phyloP scores from a whole-genome alignment of 768 basidiomycete genomes.

The Mycena leptocephala region DNA sequence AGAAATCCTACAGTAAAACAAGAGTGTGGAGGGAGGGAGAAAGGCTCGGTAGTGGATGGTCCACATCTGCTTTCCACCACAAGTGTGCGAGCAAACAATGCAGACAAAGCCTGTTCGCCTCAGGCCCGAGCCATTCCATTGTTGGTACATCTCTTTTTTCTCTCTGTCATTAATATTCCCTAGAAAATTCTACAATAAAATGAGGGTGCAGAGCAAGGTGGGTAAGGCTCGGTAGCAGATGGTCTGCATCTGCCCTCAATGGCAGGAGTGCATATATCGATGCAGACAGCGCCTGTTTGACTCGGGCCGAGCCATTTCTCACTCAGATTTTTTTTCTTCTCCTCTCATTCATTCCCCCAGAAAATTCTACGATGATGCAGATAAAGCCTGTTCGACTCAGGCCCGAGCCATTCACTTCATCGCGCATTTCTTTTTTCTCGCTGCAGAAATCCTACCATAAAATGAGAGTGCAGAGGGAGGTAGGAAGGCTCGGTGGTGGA shows the following conservation, averaged over 20 bases:
- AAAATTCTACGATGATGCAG: background rate
- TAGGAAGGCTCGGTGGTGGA: background rate
- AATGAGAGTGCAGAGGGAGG: too few species aligned
- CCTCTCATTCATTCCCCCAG: too few species aligned
- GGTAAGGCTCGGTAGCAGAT: slow-evolving; percentile 1
- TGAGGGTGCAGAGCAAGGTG: background rate
- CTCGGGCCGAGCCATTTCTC: too few species aligned
- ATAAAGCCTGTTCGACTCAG: slow-evolving; percentile 1
- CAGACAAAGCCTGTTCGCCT: background rate
- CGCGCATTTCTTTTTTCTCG: background rate
- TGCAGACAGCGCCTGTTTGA: too few species aligned
- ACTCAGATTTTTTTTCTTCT: too few species aligned
- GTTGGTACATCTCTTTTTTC: background rate
- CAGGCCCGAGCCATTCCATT: background rate
- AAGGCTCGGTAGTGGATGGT: slow-evolving; percentile 1
- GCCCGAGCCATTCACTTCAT: background rate
- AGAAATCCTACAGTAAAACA: too few species aligned
- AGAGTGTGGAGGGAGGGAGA: too few species aligned
- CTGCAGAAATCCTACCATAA: too few species aligned
- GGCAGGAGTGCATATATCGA: rapidly evolving
- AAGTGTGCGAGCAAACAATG: background rate
- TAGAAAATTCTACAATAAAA: background rate
- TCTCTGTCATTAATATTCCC: background rate
- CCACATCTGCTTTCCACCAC: background rate
- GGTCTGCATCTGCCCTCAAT: slow-evolving; percentile 4